These are phyloP conservation scores for Suillus hirtellus DNA, from an alignment of 768 basidiomycete species.

Conservation along the genomic window DNA sequence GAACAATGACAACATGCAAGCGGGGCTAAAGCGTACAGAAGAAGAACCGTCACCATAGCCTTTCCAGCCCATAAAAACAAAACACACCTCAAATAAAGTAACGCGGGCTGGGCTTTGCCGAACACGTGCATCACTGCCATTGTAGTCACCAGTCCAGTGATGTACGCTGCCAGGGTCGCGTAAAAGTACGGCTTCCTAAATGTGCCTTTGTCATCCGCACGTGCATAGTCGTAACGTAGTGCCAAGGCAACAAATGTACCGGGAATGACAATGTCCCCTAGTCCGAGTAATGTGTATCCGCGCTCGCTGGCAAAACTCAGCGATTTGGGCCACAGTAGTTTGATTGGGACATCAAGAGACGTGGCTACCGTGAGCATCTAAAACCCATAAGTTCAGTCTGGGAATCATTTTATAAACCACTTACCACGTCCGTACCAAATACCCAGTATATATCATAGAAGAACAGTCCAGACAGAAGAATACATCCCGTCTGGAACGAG, in stretches of 20 bases:
- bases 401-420: constrained; percentile 27
- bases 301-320: constrained; percentile 44
- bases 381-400: constrained; percentile 1
- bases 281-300: constrained; percentile 87
- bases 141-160: constrained; percentile 68
- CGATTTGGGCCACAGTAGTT: constrained; percentile 84
- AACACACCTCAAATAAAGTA: constrained; percentile 84
- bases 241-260: constrained; percentile 79
- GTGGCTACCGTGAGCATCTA: constrained; percentile 96
- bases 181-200: constrained; percentile 78
- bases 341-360: constrained; percentile 88
- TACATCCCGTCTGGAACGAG: constrained; percentile 83
- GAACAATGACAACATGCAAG: constrained; percentile 72
- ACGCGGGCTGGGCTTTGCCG: constrained; percentile 81
- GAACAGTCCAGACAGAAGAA: constrained; percentile 83
- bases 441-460: constrained; percentile 97
- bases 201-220: constrained; percentile 17
- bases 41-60: neutral
- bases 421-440: constrained; percentile 81
- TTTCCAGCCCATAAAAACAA: constrained; percentile 1
- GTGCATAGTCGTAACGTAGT: constrained; percentile 78
- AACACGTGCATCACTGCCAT: constrained; percentile 85
- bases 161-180: constrained; percentile 68
- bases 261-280: constrained; percentile 81
- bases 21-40: constrained; percentile 49